Base-by-base conservation (phyloP, 1,284 basidiomycete species). In the Ganoderma multipileum region DNA sequence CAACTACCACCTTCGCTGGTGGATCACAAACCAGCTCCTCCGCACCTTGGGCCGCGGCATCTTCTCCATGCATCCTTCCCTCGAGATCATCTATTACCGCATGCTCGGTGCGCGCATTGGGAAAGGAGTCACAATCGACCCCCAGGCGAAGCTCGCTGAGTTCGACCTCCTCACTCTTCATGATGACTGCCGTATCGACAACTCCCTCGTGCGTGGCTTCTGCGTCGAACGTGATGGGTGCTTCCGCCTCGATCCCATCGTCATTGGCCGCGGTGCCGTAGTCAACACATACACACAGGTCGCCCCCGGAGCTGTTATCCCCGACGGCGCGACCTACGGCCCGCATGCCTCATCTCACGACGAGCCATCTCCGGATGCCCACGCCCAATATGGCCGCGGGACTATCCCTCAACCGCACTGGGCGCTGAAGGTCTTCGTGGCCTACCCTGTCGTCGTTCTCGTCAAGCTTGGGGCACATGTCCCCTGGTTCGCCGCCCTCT, bases 281-380 rank as follows among this genome's bases (percentile, higher is more conserved):
- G 71, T 86, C 60, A 85, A 85, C 74, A 83, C 83, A 0, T 84
- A 81, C 69, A 84, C 84, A 7, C 79, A 79, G 58, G 75, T 85
- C 42, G 73, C 83, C 0, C 83, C 83, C 7, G 83, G 83, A n/a
- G 77, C 83, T 9, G 66, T 71, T 30, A 81, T 85, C 57, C 71
- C 78, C 0, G 79, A 80, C 50, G 78, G 78, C 28, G 68, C 77
- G 1, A 83, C 84, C 11, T 84, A 81, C 62, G 84, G 84, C 7
- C 84, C 84, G 7, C 84, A 85, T 67, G 79, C 83, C 16, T 83
- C 82, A 2, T 82, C 82, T 16, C 76, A 81, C 68, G 83, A 84
- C 30, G 61, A 70, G 0, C 81, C 83, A 0, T 81, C 81, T 3
- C 81, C 82, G 0, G 71, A 75, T 23, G 73, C 75, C 1, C 82